These are phyloP conservation scores for Malassezia globosa DNA, from an alignment of 1,284 basidiomycete species.

Conservation along the genomic window DNA sequence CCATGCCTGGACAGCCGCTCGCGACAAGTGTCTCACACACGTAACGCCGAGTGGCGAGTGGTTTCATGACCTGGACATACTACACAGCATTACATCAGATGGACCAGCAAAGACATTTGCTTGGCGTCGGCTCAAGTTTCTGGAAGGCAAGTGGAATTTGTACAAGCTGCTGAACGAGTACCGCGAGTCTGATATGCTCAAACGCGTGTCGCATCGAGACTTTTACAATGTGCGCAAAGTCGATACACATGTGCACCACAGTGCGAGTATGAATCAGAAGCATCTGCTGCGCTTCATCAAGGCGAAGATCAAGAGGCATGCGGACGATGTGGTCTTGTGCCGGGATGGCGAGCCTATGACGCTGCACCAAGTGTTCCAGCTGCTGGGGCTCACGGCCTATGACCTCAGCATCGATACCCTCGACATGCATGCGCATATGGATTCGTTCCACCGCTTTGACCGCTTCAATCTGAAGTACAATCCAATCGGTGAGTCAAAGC, in stretches of 20 bases:
- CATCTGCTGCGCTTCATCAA: conserved; percentile 99
- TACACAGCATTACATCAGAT: conserved; percentile 59
- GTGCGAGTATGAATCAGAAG: conserved; percentile 99
- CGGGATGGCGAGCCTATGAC: conserved; percentile 83
- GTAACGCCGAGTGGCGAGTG: conserved; percentile 85
- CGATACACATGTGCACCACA: conserved; percentile 97
- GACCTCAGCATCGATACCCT: conserved; percentile 97
- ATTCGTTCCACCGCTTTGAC: conserved; percentile 95
- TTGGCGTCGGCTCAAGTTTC: conserved; percentile 79
- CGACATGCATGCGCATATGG: conserved; percentile 97
- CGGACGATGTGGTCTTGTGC: conserved; percentile 88
- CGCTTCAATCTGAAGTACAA: conserved; percentile 58
- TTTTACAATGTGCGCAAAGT: conserved; percentile 97
- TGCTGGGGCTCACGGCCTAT: conserved; percentile 86
- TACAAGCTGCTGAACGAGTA: conserved; percentile 86
- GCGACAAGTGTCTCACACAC: conserved; percentile 56
- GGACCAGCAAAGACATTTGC: conserved; percentile 95
- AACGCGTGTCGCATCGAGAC: conserved; percentile 62
- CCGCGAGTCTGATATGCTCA: conserved; percentile 91
- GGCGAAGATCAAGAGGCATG: conserved; percentile 76
- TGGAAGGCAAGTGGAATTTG: conserved; percentile 91
- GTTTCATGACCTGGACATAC: conserved; percentile 86
- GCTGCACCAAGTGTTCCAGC: conserved; percentile 84
- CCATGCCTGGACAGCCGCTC: conserved; percentile 25
- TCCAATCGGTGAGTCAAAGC: conserved; percentile 82